Evolutionary conservation across 306 rosid genomes (phyloP), one percentile per base, ranked within the genome.

Genomic region (Trifolium repens): DNA sequence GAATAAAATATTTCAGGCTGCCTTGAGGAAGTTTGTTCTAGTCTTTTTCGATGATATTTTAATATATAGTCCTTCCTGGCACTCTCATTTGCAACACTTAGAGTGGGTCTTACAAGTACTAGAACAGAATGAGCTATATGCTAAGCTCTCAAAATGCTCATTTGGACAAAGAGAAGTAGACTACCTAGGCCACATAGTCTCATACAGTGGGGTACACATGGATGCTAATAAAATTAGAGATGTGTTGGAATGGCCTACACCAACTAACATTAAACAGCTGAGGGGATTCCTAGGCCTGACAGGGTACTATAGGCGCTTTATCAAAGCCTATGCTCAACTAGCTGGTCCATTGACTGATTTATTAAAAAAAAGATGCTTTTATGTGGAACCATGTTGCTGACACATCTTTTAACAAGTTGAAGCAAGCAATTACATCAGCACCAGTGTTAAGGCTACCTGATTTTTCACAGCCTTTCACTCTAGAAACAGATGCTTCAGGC

Each of bases 31-130:
- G 10, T 10, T 9, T 43, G 49, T 43, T 0, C 4, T 43, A 0
- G 49, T 10, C 0, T 43, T 43, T 9, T 43, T 43, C 2, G 49
- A 43, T 10, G 49, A 43, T 10, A 43, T 43, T 2, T 1, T 43
- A 0, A 1, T 43, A 3, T 43, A 43, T 43, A 43, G 47, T 0
- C 1, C 12, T 1, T 8, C 47, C 0, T 42, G 47, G 47, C 2
- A 42, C 0, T 10, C 0, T 0, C 47, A 42, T 9, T 2, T 42
- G 1, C 0, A 0, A 8, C 49, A 43, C 15, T 1, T 43, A 0
- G 49, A 43, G 2, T 9, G 2, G 2, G 5, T 43, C 0, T 10
- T 43, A 9, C 14, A 43, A 9, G 13, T 12, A 0, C 1, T 43
- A 1, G 14, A 10, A 10, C 49, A 43, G 3, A 11, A 43, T 43